Evolutionary conservation across 2,329 filamentous ascomycete species (phyloP).

Genomic region (Gremmenia infestans): DNA sequence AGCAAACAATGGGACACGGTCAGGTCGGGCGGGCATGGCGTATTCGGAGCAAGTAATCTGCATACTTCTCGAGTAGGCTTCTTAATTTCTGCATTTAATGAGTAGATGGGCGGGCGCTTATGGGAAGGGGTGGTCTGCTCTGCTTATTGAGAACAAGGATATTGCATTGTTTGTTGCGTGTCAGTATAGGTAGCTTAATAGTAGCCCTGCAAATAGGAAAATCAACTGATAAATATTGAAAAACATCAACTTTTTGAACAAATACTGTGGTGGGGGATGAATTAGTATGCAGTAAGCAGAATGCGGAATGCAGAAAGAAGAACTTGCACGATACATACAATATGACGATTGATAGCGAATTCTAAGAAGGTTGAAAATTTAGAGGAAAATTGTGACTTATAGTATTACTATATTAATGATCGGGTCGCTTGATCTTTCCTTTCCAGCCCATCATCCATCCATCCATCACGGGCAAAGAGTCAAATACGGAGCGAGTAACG

Average conservation of each 20-base stretch:
- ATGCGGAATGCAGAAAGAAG: too few relatives aligned
- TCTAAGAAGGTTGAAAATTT: too few relatives aligned
- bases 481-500: too few relatives aligned
- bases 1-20: not conserved
- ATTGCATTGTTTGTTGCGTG: not conserved
- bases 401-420: too few relatives aligned
- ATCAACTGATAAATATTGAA: not conserved
- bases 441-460: too few relatives aligned
- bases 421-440: too few relatives aligned
- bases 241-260: not conserved
- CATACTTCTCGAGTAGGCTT: not conserved
- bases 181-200: not conserved
- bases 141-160: not conserved
- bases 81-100: not conserved
- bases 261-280: not conserved
- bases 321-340: too few relatives aligned
- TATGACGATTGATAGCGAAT: too few relatives aligned
- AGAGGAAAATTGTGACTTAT: too few relatives aligned
- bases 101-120: not conserved
- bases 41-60: not conserved
- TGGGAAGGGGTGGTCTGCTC: not conserved
- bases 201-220: not conserved
- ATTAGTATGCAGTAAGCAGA: too few relatives aligned
- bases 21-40: not conserved
- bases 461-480: too few relatives aligned